Base-by-base conservation (phyloP, 371 early-diverging fungal species). In the Rhizopus stolonifer region DNA sequence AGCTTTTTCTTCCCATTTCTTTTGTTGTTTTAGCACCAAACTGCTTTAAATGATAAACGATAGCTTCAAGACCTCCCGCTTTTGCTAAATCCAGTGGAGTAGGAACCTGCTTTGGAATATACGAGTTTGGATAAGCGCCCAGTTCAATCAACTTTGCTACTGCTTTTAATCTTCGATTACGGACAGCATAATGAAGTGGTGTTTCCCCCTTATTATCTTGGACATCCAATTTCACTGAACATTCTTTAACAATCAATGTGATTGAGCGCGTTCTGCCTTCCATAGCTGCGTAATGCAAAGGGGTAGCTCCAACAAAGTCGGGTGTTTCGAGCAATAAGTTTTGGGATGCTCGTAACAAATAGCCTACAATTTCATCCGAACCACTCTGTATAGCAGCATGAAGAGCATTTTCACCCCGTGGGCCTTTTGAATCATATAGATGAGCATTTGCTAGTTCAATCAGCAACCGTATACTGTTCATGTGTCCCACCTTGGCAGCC, bases 231-330 rank as follows among this genome's bases (percentile, higher is more conserved):
- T 48, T 33, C 4, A 45, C 40, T 11, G 50, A 58, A 32, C 59
- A 66, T 8, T 67, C 65, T 45, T 61, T 54, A 2, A 67, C 34
- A 29, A 74, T 60, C 5, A 67, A 26, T 1, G 60, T 58, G 23
- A 69, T 51, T 6, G 69, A 10, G 0, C 64, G 54, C 1, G 65
- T 47, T 19, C 61, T 63, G 6, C 77, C 77, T 13, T 49, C 31
- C 18, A 52, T 61, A 49, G 69, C 71, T n/a, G 77, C 77, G 56
- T 73, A 73, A 52, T 77, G 77, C 24, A 77, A 60, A 17, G 72
- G 65, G 9, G 72, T 71, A 6, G 74, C 71, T 17, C 74, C 75
- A 31, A 46, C 24, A 14, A 45, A 51, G 26, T 75, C 75, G 10
- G 49, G 29, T 23, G 43, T 52, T n/a, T 67, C 61, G 11, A 71